These are phyloP conservation scores for Casuarina equisetifolia DNA, from an alignment of 306 rosid species.

Conservation along the genomic window DNA sequence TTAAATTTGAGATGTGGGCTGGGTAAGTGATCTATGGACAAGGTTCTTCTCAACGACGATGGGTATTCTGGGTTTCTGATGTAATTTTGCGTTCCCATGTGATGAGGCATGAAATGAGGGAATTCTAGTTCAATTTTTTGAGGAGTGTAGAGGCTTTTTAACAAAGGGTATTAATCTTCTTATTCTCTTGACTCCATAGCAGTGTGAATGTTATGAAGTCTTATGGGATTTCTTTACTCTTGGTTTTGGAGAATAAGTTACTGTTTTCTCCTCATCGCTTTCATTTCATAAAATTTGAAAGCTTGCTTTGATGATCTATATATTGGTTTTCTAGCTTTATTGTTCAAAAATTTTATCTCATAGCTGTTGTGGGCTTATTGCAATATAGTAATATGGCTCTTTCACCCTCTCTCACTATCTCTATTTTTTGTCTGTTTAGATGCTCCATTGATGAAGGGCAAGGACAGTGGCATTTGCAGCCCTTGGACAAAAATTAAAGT, in stretches of 20 bases:
- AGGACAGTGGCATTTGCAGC: background rate
- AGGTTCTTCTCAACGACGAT: background rate
- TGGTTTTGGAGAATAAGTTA: background rate
- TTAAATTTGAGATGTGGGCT: background rate
- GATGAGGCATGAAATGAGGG: slow-evolving; percentile 7
- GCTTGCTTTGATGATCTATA: background rate
- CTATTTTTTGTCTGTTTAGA: slow-evolving; percentile 1
- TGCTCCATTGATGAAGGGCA: slow-evolving; percentile 19
- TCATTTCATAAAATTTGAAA: background rate
- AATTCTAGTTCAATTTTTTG: background rate
- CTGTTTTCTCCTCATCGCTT: background rate
- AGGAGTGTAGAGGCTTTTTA: background rate
- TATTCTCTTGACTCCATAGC: background rate
- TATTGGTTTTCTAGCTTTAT: background rate
- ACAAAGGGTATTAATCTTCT: background rate
- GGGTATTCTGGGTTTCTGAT: background rate
- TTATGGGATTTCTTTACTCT: background rate
- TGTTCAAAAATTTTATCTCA: slow-evolving; percentile 5
- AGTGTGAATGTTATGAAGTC: background rate
- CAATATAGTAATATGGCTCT: background rate
- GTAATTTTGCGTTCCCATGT: background rate
- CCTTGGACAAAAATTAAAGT: slow-evolving; percentile 13
- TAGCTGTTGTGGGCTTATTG: slow-evolving; percentile 5
- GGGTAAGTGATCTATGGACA: background rate
- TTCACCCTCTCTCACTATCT: background rate